phyloP scores from a whole-genome alignment of 148 eudicot genomes.

The Cornus suecica region DNA sequence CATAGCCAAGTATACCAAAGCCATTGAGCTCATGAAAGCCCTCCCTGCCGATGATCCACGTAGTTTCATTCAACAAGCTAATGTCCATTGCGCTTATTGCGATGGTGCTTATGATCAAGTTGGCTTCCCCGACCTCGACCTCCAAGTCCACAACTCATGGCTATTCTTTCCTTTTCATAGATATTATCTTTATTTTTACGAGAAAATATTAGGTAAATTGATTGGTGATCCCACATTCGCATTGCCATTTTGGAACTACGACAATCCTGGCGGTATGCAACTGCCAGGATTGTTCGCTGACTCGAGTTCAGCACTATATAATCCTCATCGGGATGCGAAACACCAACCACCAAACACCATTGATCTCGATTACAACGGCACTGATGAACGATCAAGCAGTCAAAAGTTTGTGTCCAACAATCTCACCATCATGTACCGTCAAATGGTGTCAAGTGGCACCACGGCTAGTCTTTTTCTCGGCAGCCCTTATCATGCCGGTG shows the following conservation, averaged over 20 bases:
- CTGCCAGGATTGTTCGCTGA: conserved; percentile 47
- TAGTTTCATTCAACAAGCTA: conserved; percentile 69
- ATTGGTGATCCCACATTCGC: conserved; percentile 74
- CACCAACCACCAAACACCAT: conserved; percentile 49
- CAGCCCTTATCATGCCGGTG: conserved; percentile 65
- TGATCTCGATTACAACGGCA: conserved; percentile 55
- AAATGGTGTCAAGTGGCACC: conserved; percentile 60
- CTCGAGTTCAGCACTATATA: conserved; percentile 40
- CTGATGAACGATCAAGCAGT: conserved; percentile 13
- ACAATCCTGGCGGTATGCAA: conserved; percentile 54
- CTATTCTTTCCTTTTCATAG: conserved; percentile 81
- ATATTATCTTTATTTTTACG: conserved; percentile 66
- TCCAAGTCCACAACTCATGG: conserved; percentile 86
- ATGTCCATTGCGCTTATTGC: conserved; percentile 87
- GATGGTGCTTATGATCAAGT: conserved; percentile 78
- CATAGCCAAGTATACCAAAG: conserved; percentile 46
- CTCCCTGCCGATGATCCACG: conserved; percentile 76
- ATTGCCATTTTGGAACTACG: conserved; percentile 86
- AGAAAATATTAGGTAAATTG: conserved; percentile 54
- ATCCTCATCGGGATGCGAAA: conserved; percentile 34
- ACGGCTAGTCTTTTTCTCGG: conserved; percentile 61
- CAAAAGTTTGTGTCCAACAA: conserved; percentile 39
- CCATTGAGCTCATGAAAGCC: conserved; percentile 62
- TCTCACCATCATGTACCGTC: conserved; percentile 69
- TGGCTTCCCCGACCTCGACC: conserved; percentile 54